A percentile compares a stretch with the other conserved stretches of the same genome.
phyloP scores from a whole-genome alignment of 306 rosid genomes.

The Abrus precatorius region DNA sequence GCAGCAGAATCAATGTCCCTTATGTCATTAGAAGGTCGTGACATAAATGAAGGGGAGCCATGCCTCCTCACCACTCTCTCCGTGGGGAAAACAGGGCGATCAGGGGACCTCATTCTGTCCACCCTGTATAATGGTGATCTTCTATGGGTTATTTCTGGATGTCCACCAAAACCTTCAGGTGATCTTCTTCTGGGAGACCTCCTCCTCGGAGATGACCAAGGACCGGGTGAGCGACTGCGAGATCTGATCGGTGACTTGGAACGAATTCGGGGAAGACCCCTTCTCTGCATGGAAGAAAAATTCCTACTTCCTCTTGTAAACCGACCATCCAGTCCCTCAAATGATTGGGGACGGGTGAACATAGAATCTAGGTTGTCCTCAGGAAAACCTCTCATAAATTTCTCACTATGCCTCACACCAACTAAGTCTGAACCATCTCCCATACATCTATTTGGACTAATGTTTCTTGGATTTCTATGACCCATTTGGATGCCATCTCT shows the following conservation, averaged over 20 bases:
- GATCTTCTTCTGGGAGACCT: constrained; percentile 88
- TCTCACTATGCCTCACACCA: constrained; percentile 71
- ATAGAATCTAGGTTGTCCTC: constrained; percentile 64
- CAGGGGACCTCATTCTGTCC: constrained; percentile 88
- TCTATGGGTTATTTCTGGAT: constrained; percentile 65
- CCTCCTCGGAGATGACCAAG: constrained; percentile 81
- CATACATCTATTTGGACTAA: constrained; percentile 72
- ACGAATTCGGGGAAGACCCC: constrained; percentile 63
- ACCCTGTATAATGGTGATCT: constrained; percentile 74
- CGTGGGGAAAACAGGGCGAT: constrained; percentile 67
- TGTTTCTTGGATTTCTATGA: constrained; percentile 67
- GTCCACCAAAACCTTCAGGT: constrained; percentile 78
- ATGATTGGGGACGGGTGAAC: constrained; percentile 68
- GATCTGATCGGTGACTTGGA: constrained; percentile 85
- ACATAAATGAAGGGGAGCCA: constrained; percentile 65
- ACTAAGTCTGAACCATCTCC: constrained; percentile 70
- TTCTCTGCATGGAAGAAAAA: constrained; percentile 73
- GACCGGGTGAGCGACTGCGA: constrained; percentile 82
- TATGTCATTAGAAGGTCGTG: constrained; percentile 68
- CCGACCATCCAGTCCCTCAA: constrained; percentile 66
- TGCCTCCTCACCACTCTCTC: constrained; percentile 76
- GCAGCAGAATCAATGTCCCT: constrained; percentile 84
- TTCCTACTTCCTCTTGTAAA: constrained; percentile 71
- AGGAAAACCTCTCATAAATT: constrained; percentile 66
- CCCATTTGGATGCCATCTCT: constrained; percentile 68